Evolutionary conservation across 257 asterid species (phyloP).

Genomic region (Striga asiatica): DNA sequence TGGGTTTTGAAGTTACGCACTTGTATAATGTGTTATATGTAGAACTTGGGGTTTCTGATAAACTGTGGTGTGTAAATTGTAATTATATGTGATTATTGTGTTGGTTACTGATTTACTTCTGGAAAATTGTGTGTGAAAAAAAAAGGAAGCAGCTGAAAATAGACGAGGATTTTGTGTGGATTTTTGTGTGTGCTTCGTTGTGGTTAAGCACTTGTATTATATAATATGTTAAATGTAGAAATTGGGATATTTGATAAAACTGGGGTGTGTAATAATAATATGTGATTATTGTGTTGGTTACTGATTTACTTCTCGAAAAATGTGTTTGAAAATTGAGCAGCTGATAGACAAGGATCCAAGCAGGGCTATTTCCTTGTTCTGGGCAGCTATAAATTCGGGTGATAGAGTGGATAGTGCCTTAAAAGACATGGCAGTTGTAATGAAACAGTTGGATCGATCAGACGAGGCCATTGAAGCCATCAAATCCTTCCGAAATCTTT

Average conservation of each 20-base stretch:
- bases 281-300: not conserved
- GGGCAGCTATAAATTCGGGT: slow-evolving; percentile 91
- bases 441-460: slow-evolving; percentile 75
- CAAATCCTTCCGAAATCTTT: slow-evolving; percentile 87
- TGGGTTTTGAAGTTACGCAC: too few species aligned
- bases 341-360: slow-evolving; percentile 56
- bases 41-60: not conserved
- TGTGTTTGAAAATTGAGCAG: slow-evolving; percentile 18
- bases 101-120: not conserved
- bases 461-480: slow-evolving; percentile 97
- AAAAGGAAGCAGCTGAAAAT: slow-evolving; percentile 31
- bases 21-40: too few species aligned
- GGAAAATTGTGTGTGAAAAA: not conserved
- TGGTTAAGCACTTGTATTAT: too few species aligned
- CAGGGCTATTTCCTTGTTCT: slow-evolving; percentile 77
- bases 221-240: too few species aligned
- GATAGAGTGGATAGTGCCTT: slow-evolving; percentile 91
- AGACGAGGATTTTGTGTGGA: slow-evolving; percentile 29
- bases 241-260: not conserved
- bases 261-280: not conserved
- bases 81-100: not conserved
- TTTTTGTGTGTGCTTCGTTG: too few species aligned
- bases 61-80: not conserved
- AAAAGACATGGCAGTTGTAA: slow-evolving; percentile 93
- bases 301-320: not conserved